A percentile compares a stretch with the other conserved stretches of the same genome.
Evolutionary conservation across 352 stramenopile species (phyloP).

Genomic region (Pythium scleroteichum): DNA sequence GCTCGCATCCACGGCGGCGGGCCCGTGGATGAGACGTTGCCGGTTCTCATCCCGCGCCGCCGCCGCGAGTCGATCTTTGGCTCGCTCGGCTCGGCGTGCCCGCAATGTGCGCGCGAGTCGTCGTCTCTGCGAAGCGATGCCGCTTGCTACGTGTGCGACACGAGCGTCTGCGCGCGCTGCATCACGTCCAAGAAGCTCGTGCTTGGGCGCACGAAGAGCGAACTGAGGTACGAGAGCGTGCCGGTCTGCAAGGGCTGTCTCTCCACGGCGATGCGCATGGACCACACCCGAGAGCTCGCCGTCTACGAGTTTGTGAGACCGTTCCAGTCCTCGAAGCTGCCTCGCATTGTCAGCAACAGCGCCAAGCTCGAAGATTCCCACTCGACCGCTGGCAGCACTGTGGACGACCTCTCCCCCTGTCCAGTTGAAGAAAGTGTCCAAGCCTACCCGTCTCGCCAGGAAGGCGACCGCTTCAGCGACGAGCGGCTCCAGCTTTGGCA

Average conservation of each 20-base stretch:
- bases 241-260: conserved; percentile 16
- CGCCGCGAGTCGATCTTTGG: neutral
- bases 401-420: no score
- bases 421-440: no score
- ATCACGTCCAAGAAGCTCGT: conserved; percentile 7
- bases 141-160: conserved; percentile 8
- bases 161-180: conserved; percentile 6
- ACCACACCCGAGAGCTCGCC: neutral
- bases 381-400: neutral
- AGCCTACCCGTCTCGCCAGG: no score
- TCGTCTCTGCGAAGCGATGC: neutral
- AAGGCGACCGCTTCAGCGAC: no score
- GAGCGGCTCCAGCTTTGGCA: conserved; percentile 3
- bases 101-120: neutral
- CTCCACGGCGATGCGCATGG: neutral
- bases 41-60: neutral
- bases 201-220: neutral
- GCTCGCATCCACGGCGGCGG: neutral
- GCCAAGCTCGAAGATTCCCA: neutral
- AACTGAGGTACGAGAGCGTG: neutral
- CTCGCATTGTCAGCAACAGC: neutral
- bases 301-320: conserved; percentile 5
- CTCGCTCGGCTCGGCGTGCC: neutral
- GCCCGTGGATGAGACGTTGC: neutral
- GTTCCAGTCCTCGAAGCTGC: conserved; percentile 1